Base-by-base conservation (phyloP, 192 early-diverging fungal genomes). In the Rhizophagus prolifer region DNA sequence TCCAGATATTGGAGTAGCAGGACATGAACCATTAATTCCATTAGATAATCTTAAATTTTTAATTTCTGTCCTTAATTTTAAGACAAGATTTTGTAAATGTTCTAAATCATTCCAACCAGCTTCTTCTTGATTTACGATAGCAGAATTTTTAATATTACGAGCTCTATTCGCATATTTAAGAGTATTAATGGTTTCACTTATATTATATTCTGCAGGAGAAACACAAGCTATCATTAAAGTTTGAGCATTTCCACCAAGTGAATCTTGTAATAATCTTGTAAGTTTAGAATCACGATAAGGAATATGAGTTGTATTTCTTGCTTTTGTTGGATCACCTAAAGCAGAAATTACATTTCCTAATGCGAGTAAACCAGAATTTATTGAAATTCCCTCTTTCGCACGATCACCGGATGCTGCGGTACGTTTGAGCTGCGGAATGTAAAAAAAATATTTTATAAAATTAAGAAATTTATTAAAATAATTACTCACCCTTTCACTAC, bases 341-440 rank as follows among this genome's bases (percentile, higher is more conserved):
- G 97, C 97, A n/a, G 93, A 95, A 66, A 99, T 99, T 30, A 98
- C 97, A 81, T 98, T 99, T 74, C 97, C 98, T 34, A 99, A 90
- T 8, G 96, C 96, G 68, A 97, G 83, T 13, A 98, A 86, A 6
- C 97, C 98, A 44, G 94, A 92, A 82, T 98, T 99, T 82, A 98
- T 99, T 30, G 92, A 93, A 68, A 98, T 98, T 72, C 97, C 97
- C 79, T 99, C 97, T 79, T 94, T 94, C 74, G 92, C 92, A 63
- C 96, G 87, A 63, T 97, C 96, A 34, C 97, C 96, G 66, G 91
- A 92, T 1, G 96, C 95, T 28, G 94, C 88, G 13, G 97, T 99
- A 46, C 93, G 89, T 85, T 98, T 98, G 19, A 99, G 84, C 81
- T 86, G 10, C 50, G 28, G 10, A 60, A 63, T 28, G 31, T 34